These are phyloP conservation scores for Camellia granthamiana DNA, from an alignment of 148 eudicot genomes.

Conservation along the genomic window DNA sequence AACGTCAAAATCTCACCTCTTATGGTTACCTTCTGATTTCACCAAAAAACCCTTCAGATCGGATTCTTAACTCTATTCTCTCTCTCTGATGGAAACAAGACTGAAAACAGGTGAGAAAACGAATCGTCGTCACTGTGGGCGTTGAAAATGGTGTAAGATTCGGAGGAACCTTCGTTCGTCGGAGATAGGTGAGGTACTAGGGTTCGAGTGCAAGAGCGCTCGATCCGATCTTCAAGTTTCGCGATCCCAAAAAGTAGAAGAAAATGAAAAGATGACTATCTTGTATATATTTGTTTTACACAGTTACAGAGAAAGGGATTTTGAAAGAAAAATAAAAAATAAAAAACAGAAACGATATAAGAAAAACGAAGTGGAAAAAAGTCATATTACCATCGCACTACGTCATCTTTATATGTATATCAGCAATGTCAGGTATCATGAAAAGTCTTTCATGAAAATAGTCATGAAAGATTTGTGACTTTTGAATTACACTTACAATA, in stretches of 20 bases:
- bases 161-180: conserved; percentile 13
- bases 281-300: too few relatives aligned
- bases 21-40: background rate
- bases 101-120: conserved; percentile 8
- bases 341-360: too few relatives aligned
- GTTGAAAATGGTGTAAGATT: conserved; percentile 8
- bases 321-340: too few relatives aligned
- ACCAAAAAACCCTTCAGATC: background rate
- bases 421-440: too few relatives aligned
- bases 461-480: too few relatives aligned
- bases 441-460: too few relatives aligned
- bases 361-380: too few relatives aligned
- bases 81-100: conserved; percentile 11
- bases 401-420: too few relatives aligned
- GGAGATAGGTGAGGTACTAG: conserved; percentile 7
- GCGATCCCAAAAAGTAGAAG: conserved; percentile 39
- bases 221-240: conserved; percentile 57
- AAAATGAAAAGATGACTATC: background rate
- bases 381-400: too few relatives aligned
- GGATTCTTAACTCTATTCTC: background rate
- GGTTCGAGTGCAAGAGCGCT: conserved; percentile 30
- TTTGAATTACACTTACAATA: too few relatives aligned
- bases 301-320: too few relatives aligned
- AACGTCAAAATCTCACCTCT: background rate
- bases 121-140: background rate